Evolutionary conservation across 305 asterid genomes (phyloP).

Genomic region (Euphrasia arctica): DNA sequence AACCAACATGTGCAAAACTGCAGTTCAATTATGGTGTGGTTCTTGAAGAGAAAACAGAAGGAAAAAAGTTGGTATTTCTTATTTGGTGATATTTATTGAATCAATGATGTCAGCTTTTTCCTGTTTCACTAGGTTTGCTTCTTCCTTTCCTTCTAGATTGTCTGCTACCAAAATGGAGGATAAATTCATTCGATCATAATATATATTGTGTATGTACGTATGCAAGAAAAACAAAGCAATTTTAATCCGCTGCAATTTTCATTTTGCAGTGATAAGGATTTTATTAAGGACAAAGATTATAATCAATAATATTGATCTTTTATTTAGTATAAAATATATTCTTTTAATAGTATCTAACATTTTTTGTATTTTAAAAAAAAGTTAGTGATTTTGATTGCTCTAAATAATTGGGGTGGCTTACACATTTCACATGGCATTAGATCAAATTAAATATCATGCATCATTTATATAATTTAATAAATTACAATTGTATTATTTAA

Average conservation of each 20-base stretch:
- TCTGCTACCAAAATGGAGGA: conserved; percentile 49
- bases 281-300: no score
- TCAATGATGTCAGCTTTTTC: conserved; percentile 40
- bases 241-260: no score
- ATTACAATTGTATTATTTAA: no score
- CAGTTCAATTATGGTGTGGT: conserved; percentile 33
- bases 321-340: no score
- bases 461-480: no score
- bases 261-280: no score
- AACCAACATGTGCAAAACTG: conserved; percentile 39
- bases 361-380: no score
- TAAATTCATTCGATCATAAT: not conserved
- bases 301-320: not conserved
- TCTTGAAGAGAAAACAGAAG: not conserved
- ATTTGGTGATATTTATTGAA: conserved; percentile 26
- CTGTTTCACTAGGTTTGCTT: conserved; percentile 44
- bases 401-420: no score
- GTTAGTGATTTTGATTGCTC: not conserved
- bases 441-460: no score
- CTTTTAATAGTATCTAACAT: no score
- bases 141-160: conserved; percentile 47
- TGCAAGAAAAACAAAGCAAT: conserved; percentile 19
- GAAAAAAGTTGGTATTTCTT: not conserved
- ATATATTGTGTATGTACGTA: conserved; percentile 7
- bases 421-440: no score